These are phyloP conservation scores for Gymnopilus dilepis DNA, from an alignment of 768 basidiomycete genomes.

Conservation along the genomic window DNA sequence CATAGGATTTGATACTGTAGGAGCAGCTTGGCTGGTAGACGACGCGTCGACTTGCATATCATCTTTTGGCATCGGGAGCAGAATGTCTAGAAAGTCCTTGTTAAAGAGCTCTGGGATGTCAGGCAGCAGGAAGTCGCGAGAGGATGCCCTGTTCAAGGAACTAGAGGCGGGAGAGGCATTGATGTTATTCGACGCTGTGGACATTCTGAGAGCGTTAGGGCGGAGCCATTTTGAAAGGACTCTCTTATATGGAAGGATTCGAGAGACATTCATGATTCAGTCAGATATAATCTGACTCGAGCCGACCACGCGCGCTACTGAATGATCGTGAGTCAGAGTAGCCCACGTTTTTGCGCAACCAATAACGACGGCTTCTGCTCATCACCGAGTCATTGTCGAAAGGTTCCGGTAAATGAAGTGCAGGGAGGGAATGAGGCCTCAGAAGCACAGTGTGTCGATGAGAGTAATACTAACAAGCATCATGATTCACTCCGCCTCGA, in stretches of 20 bases:
- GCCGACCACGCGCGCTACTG: neutral
- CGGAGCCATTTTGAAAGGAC: neutral
- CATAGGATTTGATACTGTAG: conserved; percentile 47
- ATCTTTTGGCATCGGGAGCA: conserved; percentile 46
- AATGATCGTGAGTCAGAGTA: neutral
- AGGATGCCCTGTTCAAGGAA: neutral
- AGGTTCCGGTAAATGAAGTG: neutral
- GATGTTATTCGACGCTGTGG: neutral
- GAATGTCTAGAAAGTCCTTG: conserved; percentile 58
- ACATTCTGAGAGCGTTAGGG: neutral
- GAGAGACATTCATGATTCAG: neutral
- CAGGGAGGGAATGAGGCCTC: neutral
- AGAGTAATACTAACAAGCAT: no score
- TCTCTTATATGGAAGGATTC: neutral
- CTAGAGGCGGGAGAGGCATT: neutral
- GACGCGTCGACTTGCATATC: conserved; percentile 9
- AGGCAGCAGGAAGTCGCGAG: conserved; percentile 59
- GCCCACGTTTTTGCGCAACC: neutral
- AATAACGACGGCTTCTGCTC: neutral
- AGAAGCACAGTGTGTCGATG: no score
- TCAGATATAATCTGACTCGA: neutral
- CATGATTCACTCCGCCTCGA: no score
- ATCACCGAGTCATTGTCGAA: neutral
- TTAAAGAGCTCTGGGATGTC: conserved; percentile 62
- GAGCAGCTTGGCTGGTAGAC: neutral